Percentiles rank a stretch among this genome's conserved stretches.
Conservation (phyloP, 164 flowering plant genomes). For the Vitis riparia region DNA sequence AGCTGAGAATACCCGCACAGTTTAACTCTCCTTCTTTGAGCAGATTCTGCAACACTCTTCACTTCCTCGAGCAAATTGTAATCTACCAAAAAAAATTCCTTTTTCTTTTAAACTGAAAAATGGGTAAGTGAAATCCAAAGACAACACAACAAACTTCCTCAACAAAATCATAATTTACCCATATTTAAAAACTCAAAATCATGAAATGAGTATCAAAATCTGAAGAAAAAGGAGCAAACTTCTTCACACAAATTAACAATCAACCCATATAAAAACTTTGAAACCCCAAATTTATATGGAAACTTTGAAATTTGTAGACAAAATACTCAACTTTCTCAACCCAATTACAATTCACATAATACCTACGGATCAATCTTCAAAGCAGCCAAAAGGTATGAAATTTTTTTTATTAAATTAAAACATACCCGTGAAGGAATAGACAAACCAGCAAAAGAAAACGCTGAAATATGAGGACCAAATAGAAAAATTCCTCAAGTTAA, state of each 20-base stretch:
- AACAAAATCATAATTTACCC: neutral
- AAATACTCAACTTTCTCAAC: too few species aligned
- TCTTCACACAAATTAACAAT: neutral
- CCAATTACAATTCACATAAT: too few species aligned
- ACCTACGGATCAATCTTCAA: too few species aligned
- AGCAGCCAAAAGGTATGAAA: too few species aligned
- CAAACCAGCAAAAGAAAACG: too few species aligned
- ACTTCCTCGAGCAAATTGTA: slow-evolving; percentile 76
- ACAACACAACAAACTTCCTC: neutral
- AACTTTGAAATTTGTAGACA: too few species aligned
- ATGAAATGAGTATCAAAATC: neutral
- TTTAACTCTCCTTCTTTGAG: slow-evolving; percentile 48
- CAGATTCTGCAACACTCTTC: slow-evolving; percentile 76
- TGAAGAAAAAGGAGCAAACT: neutral
- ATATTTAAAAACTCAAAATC: neutral
- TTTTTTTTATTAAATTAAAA: too few species aligned
- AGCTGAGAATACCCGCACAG: slow-evolving; percentile 31
- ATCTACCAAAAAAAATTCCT: slow-evolving; percentile 45
- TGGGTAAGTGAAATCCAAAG: too few species aligned
- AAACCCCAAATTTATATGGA: neutral
- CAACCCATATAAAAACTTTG: neutral
- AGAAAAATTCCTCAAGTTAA: too few species aligned
- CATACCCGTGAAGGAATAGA: too few species aligned
- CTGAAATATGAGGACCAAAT: too few species aligned
- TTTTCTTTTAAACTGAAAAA: neutral